These are phyloP conservation scores for Eucalyptus rudis DNA, from an alignment of 345 rosid genomes.

Conservation along the genomic window DNA sequence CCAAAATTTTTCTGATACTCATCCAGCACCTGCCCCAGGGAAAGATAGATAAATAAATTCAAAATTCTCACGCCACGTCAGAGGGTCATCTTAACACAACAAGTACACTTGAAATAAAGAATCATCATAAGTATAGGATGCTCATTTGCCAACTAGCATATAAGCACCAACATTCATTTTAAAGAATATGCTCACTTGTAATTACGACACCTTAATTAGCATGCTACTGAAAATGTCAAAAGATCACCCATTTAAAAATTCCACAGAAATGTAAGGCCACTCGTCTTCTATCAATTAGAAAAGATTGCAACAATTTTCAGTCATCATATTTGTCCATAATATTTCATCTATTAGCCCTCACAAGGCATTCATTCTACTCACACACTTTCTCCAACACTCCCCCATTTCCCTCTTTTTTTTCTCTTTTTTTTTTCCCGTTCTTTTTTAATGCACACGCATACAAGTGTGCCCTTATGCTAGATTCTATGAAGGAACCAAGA, in stretches of 20 bases:
- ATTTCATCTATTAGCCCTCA: not conserved
- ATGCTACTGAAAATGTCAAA: not conserved
- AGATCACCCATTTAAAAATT: not conserved
- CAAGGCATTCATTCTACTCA: not conserved
- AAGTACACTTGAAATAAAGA: not conserved
- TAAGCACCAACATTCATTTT: not conserved
- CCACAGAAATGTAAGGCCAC: not conserved
- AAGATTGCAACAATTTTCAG: not conserved
- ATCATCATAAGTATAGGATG: not conserved
- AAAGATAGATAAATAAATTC: not conserved
- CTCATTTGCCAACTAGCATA: not conserved
- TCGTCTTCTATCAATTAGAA: not conserved
- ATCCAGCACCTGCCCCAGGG: slow-evolving; percentile 51
- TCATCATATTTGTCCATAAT: not conserved
- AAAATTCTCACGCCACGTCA: not conserved
- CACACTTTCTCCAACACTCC: not conserved
- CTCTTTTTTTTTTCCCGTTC: too few relatives aligned
- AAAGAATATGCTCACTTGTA: not conserved
- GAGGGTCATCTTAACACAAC: not conserved
- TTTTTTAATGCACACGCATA: not conserved
- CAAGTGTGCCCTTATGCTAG: not conserved
- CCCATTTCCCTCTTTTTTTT: not conserved
- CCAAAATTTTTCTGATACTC: slow-evolving; percentile 91
- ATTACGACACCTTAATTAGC: not conserved
- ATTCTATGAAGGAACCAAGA: not conserved